A percentile compares a stretch with the other conserved stretches of the same genome.
These are phyloP conservation scores for Mrakia gelida DNA, from an alignment of 768 basidiomycete genomes.

Conservation along the genomic window DNA sequence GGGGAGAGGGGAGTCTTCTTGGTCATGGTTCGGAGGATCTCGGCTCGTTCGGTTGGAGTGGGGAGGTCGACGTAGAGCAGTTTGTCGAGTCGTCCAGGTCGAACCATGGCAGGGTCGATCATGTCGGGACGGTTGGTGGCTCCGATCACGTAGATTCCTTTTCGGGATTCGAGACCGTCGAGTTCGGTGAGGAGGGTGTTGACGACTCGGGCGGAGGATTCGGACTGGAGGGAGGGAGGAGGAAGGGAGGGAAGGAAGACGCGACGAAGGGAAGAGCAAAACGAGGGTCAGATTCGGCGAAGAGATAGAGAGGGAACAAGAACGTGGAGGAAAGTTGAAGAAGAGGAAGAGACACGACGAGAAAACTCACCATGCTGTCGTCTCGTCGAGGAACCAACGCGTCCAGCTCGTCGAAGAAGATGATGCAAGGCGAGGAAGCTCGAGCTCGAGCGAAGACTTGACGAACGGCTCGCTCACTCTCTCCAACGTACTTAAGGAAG, in stretches of 20 bases:
- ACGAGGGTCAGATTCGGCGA: background rate
- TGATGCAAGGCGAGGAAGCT: conserved; percentile 88
- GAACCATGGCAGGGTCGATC: conserved; percentile 96
- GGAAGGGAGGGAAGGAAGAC: background rate
- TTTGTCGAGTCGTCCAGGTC: conserved; percentile 92
- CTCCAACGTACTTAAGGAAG: conserved; percentile 76
- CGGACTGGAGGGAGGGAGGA: conserved; percentile 55
- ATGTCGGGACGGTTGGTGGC: conserved; percentile 95
- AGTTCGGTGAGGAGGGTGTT: conserved; percentile 92
- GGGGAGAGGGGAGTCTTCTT: conserved; percentile 64
- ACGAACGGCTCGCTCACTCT: conserved; percentile 89
- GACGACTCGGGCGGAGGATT: conserved; percentile 87
- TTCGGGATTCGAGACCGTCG: conserved; percentile 81
- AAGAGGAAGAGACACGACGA: conserved; percentile 21
- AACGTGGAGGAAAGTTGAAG: background rate
- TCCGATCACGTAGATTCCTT: conserved; percentile 85
- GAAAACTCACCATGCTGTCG: conserved; percentile 70
- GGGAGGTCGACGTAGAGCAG: conserved; percentile 90
- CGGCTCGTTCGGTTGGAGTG: conserved; percentile 63
- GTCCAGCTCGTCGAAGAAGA: conserved; percentile 93
- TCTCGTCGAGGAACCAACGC: conserved; percentile 86
- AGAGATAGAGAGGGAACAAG: background rate
- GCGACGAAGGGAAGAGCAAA: background rate
- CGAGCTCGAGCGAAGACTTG: conserved; percentile 91
- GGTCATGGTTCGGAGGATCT: conserved; percentile 72